Base-by-base conservation (phyloP, 2,329 filamentous ascomycete species). In the Exophiala viscosa region DNA sequence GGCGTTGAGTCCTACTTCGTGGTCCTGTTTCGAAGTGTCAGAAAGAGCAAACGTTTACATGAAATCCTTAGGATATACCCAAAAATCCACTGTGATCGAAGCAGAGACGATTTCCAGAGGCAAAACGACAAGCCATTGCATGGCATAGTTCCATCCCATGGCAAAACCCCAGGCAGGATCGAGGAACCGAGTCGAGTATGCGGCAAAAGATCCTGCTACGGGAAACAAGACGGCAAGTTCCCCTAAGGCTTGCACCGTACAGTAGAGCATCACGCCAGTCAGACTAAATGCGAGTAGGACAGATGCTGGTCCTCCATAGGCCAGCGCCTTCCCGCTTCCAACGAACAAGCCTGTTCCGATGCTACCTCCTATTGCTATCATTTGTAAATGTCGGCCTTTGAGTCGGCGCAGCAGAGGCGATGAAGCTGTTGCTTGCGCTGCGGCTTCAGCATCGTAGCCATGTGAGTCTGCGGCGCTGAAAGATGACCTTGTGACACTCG, bases 271-370 rank as follows among this genome's bases (percentile, higher is more conserved):
- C 64, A 82, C 72, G 35, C 90, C 90, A 57, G 95, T 85, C 55
- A 95, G 80, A 53, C 74, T 70, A 65, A 90, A 95, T n/a, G 86
- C 86, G 42, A 95, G 79, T 18, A 95, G 70, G 17, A 95, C 68
- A 0, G 88, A 87, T 1, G 86, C 90, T 3, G 90, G 90, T 2
- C 90, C 90, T 60, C 89, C 60, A 36, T 53, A 35, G 9, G 60
- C 60, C 54, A 95, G 75, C 9, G 88, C 84, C 54, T 75, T 77
- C 47, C 88, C 89, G 0, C 88, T 92, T 17, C 88, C 87, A 35
- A 96, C 88, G 67, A 96, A 96, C 2, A 96, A 76, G 59, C 91
- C 90, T 18, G 87, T 91, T 82, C 87, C 88, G 64, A 96, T 96
- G 9, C 88, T 92, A 40, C 91, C 91, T 62, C 91, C 90, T 61